Percentiles rank a stretch among this genome's conserved stretches.
Evolutionary conservation across 768 basidiomycete genomes (phyloP).

Genomic region (Russula virescens): DNA sequence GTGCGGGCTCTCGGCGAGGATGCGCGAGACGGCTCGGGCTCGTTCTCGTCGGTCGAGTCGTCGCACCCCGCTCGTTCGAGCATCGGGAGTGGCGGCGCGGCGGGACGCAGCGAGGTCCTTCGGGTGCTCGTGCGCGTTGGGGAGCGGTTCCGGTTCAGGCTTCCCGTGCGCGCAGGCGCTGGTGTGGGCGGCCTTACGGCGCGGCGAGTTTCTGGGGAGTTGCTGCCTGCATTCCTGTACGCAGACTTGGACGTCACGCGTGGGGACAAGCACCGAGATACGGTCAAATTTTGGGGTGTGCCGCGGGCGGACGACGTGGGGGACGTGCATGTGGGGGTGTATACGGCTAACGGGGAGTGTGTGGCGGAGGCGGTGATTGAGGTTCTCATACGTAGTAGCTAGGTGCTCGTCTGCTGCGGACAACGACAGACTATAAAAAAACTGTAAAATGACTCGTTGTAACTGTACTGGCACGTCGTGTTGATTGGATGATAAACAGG

Average conservation of each 20-base stretch:
- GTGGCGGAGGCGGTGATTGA: constrained; percentile 24
- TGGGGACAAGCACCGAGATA: constrained; percentile 19
- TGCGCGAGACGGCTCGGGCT: constrained; percentile 36
- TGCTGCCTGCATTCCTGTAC: constrained; percentile 22
- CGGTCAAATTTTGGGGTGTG: constrained; percentile 25
- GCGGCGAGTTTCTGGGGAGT: constrained; percentile 14
- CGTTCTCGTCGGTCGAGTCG: constrained; percentile 60
- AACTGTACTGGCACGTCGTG: neutral
- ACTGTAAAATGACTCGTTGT: neutral
- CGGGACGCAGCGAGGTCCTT: constrained; percentile 12
- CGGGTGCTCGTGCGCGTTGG: constrained; percentile 23
- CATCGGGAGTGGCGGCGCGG: constrained; percentile 9
- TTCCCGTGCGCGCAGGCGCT: constrained; percentile 16
- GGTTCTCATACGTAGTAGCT: constrained; percentile 22
- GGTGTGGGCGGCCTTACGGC: constrained; percentile 13
- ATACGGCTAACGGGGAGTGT: constrained; percentile 13
- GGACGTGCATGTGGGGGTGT: constrained; percentile 22
- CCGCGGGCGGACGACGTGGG: constrained; percentile 24
- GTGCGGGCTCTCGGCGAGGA: constrained; percentile 64
- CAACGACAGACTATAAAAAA: constrained; percentile 7
- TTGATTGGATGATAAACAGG: constrained; percentile 6
- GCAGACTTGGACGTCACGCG: constrained; percentile 20
- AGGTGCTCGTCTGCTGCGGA: neutral
- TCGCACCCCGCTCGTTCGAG: constrained; percentile 40
- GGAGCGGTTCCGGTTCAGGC: constrained; percentile 24